These are phyloP conservation scores for Macaranga tanarius DNA, from an alignment of 441 rosid species.

Conservation along the genomic window DNA sequence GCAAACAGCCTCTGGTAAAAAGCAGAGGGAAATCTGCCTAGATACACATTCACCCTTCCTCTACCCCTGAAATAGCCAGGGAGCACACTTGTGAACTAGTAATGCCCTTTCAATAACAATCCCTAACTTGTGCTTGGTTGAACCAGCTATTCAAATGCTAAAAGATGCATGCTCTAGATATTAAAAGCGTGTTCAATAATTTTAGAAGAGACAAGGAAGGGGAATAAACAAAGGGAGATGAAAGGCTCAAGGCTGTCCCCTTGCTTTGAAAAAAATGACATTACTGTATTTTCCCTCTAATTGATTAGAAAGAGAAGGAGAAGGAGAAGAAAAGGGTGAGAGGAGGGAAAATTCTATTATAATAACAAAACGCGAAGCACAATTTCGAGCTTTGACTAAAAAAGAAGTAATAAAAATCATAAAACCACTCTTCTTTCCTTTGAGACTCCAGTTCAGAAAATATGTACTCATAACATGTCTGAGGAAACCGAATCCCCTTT, in stretches of 20 bases:
- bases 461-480: background rate
- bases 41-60: too few species aligned
- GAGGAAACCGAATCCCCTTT: background rate
- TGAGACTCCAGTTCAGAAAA: background rate
- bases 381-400: background rate
- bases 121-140: background rate
- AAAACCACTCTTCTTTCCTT: background rate
- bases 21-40: too few species aligned
- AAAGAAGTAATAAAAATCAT: background rate
- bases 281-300: background rate
- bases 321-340: background rate
- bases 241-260: too few species aligned
- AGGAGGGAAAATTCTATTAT: background rate
- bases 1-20: too few species aligned
- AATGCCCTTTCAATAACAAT: background rate
- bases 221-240: too few species aligned
- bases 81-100: too few species aligned
- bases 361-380: too few species aligned
- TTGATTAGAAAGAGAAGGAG: background rate
- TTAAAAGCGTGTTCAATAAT: background rate
- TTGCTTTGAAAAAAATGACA: background rate
- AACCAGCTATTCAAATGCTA: slow-evolving; percentile 3
- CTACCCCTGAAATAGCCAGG: too few species aligned
- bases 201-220: background rate
- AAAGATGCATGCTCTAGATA: background rate